Evolutionary conservation across 2,329 filamentous ascomycete genomes (phyloP), one percentile per base, ranked within the genome.

Genomic region (Setomelanomma holmii): DNA sequence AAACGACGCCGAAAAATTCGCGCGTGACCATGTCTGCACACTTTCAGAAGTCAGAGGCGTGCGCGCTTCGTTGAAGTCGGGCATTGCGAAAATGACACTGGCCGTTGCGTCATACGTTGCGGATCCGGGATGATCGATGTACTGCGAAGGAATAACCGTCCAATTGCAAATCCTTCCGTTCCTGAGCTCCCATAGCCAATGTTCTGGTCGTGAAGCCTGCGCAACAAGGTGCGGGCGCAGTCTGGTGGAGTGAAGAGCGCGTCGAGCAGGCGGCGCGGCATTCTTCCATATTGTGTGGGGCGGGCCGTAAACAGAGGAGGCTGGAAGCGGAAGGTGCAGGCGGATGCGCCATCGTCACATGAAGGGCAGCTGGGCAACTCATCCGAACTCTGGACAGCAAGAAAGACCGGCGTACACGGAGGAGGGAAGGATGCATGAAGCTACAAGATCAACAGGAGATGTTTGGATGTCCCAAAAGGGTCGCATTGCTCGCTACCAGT

Each of bases 61-160:
- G 51, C 63, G 62, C 49, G 60, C 55, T 49, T 68, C 66, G 55
- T 62, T 64, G 60, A 63, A 64, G 40, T 63, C 58, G 57, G 61
- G 43, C 66, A 68, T 68, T 20, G 40, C 44, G 40, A 27, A 36
- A 45, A 49, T 53, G 27, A 48, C 45, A 30, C 38, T 34, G 39
- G 36, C 35, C 23, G 40, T 27, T 30, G 46, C 40, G 46, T 49
- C 46, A 49, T 49, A 16, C 46, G 40, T 39, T 21, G 46, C 12
- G 22, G 23, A 43, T 49, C 33, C 11, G 40, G 27, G 20, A 17
- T 19, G 40, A 49, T 38, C 30, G 27, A 30, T 43, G 40, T 40
- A 36, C 22, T 43, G 17, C 24, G 16, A 39, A 40, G 33, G 33
- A 14, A 30, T 30, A 6, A 19, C 46, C n/a, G 33, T 49, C 46